Evolutionary conservation across 768 basidiomycete genomes (phyloP).

Genomic region (Thelephora aurantiotincta): DNA sequence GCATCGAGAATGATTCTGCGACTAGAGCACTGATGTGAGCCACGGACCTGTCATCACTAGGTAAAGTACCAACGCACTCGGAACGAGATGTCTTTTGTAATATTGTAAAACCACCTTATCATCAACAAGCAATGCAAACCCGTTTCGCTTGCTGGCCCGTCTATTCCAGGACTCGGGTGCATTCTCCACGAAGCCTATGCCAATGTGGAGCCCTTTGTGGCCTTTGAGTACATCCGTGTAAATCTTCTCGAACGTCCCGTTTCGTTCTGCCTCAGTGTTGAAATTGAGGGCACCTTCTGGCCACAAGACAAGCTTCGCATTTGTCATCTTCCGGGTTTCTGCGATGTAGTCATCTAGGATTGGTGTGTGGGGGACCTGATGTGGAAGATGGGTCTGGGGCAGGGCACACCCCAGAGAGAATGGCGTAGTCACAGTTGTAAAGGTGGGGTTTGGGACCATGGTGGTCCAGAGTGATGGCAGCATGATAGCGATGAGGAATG

Average conservation of each 20-base stretch:
- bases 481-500: conserved; percentile 29
- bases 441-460: conserved; percentile 25
- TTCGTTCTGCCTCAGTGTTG: conserved; percentile 31
- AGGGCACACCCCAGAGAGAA: conserved; percentile 55
- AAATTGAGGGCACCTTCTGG: conserved; percentile 71
- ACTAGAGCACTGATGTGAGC: conserved; percentile 26
- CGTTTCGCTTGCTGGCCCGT: conserved; percentile 37
- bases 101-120: conserved; percentile 33
- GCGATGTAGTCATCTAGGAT: conserved; percentile 45
- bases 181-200: conserved; percentile 60
- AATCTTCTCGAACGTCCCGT: conserved; percentile 32
- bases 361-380: conserved; percentile 20
- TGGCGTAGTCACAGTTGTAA: conserved; percentile 30
- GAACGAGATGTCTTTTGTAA: conserved; percentile 67
- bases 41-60: conserved; percentile 3
- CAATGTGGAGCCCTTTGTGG: conserved; percentile 33
- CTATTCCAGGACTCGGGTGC: conserved; percentile 20
- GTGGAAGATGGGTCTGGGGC: conserved; percentile 30
- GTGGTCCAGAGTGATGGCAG: conserved; percentile 40
- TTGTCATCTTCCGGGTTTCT: conserved; percentile 34
- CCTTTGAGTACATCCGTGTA: conserved; percentile 12
- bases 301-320: conserved; percentile 56
- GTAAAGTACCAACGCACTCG: conserved; percentile 33
- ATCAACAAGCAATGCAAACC: conserved; percentile 41
- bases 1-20: conserved; percentile 60